Evolutionary conservation across 305 asterid genomes (phyloP), one percentile per base, ranked within the genome.

Genomic region (Fraxinus sp.): DNA sequence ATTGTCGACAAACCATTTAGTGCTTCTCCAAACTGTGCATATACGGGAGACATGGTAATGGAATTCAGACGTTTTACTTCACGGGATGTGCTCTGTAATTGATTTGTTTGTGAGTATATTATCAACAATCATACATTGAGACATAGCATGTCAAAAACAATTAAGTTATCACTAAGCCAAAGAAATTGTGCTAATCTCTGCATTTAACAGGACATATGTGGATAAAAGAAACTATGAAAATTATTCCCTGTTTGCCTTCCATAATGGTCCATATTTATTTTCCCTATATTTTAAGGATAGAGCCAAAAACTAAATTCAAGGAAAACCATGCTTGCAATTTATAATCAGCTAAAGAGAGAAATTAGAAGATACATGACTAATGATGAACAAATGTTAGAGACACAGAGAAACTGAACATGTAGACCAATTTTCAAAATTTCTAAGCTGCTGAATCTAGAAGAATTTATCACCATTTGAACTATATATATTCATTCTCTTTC

Each of bases 21-120:
- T 11, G 99, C 97, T 92, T 96, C 99, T 79, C 97, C 96, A 83
- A 96, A 96, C 87, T 96, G 98, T 43, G 99, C 99, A 84, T 96
- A 96, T 16, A 96, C 98, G 26, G 99, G 99, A 79, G 99, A 96
- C 81, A 98, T 90, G 75, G 98, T 91, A 86, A 94, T 89, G 82
- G 98, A 94, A 83, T 96, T 98, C 66, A 96, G 84, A 10, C 99
- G 98, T 85, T 96, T 96, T 77, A 94, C 97, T 91, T 96, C 99
- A 83, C 99, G 94, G 76, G 98, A 93, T 75, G 98, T 96, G 93
- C 99, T 94, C 99, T 96, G 97, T 80, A 82, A 71, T 84, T 75
- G 36, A 85, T 76, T 77, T 68, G 70, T 70, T 84, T 6, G 46
- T 37, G 55, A 72, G 73, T 32, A 55, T 33, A 43, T 35, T 26